Evolutionary conservation across 2,329 filamentous ascomycete species (phyloP), one percentile per base, ranked within the genome.

Genomic region (Fusarium subtropicale): DNA sequence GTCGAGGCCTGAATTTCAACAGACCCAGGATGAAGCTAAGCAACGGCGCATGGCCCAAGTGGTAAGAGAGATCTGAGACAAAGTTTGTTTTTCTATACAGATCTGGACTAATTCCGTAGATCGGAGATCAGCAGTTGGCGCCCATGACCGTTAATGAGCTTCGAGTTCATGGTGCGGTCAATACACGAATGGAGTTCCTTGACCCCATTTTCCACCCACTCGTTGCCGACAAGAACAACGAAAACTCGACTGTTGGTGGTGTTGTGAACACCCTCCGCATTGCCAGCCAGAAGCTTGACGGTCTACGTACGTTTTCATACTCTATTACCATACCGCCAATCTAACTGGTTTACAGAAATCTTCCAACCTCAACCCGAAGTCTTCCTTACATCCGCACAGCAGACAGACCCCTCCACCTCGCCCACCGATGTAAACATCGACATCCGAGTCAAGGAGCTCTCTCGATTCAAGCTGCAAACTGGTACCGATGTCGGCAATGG

Each of bases 401-500:
- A 88, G 48, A 87, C 89, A 45, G 88, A 92, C 65, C 86, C 92
- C 1, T 88, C 89, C 9, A 88, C 90, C 12, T 89, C 89, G 3
- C 88, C 91, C 3, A 93, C 90, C 57, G 93, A 97, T 77, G 80
- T 97, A 56, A 93, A 97, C 76, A 79, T 98, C 71, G 91, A 95
- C 70, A 87, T 97, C 55, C 92, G 91, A 74, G 86, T 97, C 59
- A 89, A 88, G 55, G 95, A 99, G 80, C 90, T 92, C 71, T 91
- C 92, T 33, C 90, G 92, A 39, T 88, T 98, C 76, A 89, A 94
- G 62, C 87, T 98, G 75, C 97, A 97, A 83, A 97, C 94, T 1
- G 96, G 96, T 63, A 98, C 96, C 11, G 95, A 98, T 77, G 86
- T 97, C 46, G 96, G 96, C 67, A 97, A 97, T 76, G 90, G 93